phyloP scores from a whole-genome alignment of 495 filamentous ascomycete species.

The Tuber indicum region DNA sequence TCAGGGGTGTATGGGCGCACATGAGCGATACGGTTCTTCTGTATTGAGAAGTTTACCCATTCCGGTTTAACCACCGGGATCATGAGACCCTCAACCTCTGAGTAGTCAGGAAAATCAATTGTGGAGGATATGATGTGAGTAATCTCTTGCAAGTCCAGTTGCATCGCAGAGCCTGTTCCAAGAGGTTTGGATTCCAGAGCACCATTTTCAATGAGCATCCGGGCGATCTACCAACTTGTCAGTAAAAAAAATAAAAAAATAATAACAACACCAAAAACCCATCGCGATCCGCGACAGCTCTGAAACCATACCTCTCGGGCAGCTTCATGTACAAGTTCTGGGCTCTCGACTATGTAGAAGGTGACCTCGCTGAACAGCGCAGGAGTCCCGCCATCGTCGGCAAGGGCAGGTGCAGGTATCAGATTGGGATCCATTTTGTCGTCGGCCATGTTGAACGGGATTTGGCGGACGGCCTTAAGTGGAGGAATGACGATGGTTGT shows the following conservation, averaged over 20 bases:
- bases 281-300: not conserved
- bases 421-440: not conserved
- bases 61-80: slow-evolving; percentile 76
- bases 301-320: slow-evolving; percentile 47
- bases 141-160: slow-evolving; percentile 52
- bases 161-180: slow-evolving; percentile 22
- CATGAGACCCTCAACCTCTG: slow-evolving; percentile 60
- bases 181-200: slow-evolving; percentile 45
- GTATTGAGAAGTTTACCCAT: slow-evolving; percentile 67
- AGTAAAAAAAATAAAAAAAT: slow-evolving; percentile 43
- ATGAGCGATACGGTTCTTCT: slow-evolving; percentile 63
- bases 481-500: not conserved
- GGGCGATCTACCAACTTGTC: slow-evolving; percentile 41
- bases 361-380: slow-evolving; percentile 40
- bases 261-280: slow-evolving; percentile 20
- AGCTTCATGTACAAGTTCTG: slow-evolving; percentile 43
- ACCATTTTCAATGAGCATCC: slow-evolving; percentile 46
- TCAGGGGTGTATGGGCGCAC: slow-evolving; percentile 83
- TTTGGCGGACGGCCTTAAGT: not conserved
- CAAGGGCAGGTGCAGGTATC: not conserved
- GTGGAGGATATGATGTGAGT: slow-evolving; percentile 81
- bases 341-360: slow-evolving; percentile 44
- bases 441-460: not conserved
- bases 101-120: slow-evolving; percentile 80
- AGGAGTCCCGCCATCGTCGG: slow-evolving; percentile 2